Base-by-base conservation (phyloP, 768 basidiomycete species). In the Rhodotorula paludigena region DNA sequence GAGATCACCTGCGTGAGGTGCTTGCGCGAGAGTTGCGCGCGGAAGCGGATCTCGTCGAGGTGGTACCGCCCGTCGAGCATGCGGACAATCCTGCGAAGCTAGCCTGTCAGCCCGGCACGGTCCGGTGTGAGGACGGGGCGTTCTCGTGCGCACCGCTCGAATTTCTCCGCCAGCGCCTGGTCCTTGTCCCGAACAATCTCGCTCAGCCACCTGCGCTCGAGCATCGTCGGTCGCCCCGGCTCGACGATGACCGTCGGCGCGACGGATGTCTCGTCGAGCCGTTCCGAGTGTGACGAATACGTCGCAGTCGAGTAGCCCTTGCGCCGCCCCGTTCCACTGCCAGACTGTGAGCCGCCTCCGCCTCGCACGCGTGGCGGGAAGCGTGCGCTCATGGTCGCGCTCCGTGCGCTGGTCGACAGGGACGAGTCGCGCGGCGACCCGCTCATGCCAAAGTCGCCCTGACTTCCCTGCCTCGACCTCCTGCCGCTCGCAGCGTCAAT, bases 21-120 rank as follows among this genome's bases (percentile, higher is more conserved):
- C 75, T 87, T 89, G 74, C 89, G 83, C 45, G 87, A 84, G 64
- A 97, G 88, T 59, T 89, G 89, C 0, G 92, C 90, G 45, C 87
- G 83, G 77, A 87, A 90, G n/a, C 93, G 81, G 64, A 97, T 93
- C 78, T 97, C 93, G 72, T 96, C 92, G 67, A 92, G 89, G 1
- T 90, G 90, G 58, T 83, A 86, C 77, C 87, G 89, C 20, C 94
- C 94, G 73, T 98, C 91, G 74, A 97, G 92, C 76, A 91, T 96
- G 74, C 90, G 89, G 66, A 90, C 88, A 58, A 94, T 89, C 67
- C 92, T 93, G 76, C 11, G 28, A 23, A 18, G 5, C 10, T 1
- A 38, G 42, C 3, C n/a, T n/a, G n/a, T n/a, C n/a, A n/a, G n/a
- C n/a, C 45, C n/a, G 7, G n/a, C n/a, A 28, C 14, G 3, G 12